Conservation (phyloP, 2,329 filamentous ascomycete species). For the Nothophaeocryptopus gaeumannii region DNA sequence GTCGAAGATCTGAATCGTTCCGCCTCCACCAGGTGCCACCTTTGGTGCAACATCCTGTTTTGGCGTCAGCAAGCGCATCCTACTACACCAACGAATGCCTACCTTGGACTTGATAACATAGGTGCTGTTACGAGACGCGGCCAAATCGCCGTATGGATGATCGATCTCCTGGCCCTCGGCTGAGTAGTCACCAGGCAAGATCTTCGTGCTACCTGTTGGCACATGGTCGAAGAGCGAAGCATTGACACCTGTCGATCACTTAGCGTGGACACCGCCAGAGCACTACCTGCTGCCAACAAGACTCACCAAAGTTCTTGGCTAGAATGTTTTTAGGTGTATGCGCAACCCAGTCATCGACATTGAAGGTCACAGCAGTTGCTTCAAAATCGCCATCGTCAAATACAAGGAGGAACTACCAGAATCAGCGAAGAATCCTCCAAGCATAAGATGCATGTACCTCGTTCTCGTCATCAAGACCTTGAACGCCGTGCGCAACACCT, state of each 20-base stretch:
- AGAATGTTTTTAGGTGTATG: slow-evolving; percentile 64
- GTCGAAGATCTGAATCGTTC: slow-evolving; percentile 60
- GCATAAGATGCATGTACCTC: slow-evolving; percentile 47
- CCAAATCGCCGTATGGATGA: slow-evolving; percentile 48
- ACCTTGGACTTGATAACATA: slow-evolving; percentile 46
- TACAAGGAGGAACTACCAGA: slow-evolving; percentile 56
- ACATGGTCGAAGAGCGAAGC: slow-evolving; percentile 59
- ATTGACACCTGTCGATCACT: slow-evolving; percentile 42
- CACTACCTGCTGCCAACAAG: too few species aligned
- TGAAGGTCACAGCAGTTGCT: slow-evolving; percentile 58
- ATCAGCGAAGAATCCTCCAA: too few species aligned
- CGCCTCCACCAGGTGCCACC: slow-evolving; percentile 54
- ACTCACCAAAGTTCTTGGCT: slow-evolving; percentile 61
- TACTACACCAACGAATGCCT: too few species aligned
- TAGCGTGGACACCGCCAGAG: neutral
- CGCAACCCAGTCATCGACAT: slow-evolving; percentile 65
- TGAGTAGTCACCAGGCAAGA: slow-evolving; percentile 52
- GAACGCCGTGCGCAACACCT: slow-evolving; percentile 59
- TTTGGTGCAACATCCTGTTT: slow-evolving; percentile 28
- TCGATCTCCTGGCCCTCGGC: slow-evolving; percentile 49
- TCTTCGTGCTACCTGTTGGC: slow-evolving; percentile 60
- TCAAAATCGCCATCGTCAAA: slow-evolving; percentile 56
- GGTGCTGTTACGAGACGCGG: slow-evolving; percentile 54
- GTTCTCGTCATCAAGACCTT: slow-evolving; percentile 64
- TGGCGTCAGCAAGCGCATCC: too few species aligned